These are phyloP conservation scores for Isabelozyma heimii DNA, from an alignment of 805 yeast genomes.

Conservation along the genomic window DNA sequence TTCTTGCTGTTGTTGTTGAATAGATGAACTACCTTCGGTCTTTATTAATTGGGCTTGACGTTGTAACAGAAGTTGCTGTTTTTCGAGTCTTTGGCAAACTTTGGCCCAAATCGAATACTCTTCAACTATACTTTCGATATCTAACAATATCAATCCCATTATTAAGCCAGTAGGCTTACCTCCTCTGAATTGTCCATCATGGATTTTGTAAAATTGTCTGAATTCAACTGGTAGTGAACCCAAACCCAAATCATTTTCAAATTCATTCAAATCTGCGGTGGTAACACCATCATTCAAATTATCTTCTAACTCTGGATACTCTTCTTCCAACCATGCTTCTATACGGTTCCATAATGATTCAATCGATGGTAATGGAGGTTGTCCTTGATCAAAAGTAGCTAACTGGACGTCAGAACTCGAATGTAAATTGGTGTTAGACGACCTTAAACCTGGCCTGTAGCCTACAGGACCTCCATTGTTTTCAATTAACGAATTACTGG, in stretches of 20 bases:
- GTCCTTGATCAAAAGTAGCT: constrained; percentile 46
- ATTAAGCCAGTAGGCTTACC: constrained; percentile 45
- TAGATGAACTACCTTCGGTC: constrained; percentile 12
- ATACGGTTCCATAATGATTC: constrained; percentile 44
- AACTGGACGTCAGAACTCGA: constrained; percentile 42
- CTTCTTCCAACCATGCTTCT: constrained; percentile 42
- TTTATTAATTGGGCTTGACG: constrained; percentile 21
- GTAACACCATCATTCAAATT: constrained; percentile 42
- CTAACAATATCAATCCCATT: constrained; percentile 42
- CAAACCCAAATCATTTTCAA: constrained; percentile 42
- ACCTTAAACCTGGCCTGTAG: constrained; percentile 43
- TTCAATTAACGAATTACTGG: constrained; percentile 25
- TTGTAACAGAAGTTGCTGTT: constrained; percentile 29
- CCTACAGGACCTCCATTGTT: constrained; percentile 18
- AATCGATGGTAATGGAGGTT: constrained; percentile 47
- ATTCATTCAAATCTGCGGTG: constrained; percentile 45
- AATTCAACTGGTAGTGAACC: constrained; percentile 44
- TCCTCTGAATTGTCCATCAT: constrained; percentile 46
- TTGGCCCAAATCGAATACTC: constrained; percentile 41
- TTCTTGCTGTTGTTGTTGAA: constrained; percentile 10
- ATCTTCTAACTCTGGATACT: constrained; percentile 45
- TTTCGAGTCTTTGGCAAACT: constrained; percentile 40
- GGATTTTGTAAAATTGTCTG: constrained; percentile 43
- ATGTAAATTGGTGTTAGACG: constrained; percentile 34
- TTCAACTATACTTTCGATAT: constrained; percentile 41